A percentile compares a stretch with the other conserved stretches of the same genome.
phyloP scores from a whole-genome alignment of 371 early-diverging fungal species.

The Amoeboaphelidium protococcarum region DNA sequence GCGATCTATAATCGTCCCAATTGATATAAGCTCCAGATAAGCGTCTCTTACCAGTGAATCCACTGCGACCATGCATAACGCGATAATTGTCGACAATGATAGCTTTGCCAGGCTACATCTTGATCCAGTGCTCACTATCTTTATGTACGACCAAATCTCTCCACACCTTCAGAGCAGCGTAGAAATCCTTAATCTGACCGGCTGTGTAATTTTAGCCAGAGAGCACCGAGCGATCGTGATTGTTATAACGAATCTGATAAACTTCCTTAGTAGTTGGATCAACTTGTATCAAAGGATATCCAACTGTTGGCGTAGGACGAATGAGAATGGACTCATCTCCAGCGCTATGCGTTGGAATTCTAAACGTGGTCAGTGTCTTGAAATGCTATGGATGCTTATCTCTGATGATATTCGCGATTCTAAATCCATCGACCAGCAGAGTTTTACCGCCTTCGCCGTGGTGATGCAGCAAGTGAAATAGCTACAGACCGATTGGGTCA shows the following conservation, averaged over 20 bases:
- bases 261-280: constrained; percentile 15
- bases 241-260: constrained; percentile 55
- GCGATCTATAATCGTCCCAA: constrained; percentile 48
- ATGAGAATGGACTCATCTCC: constrained; percentile 41
- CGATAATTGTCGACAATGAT: constrained; percentile 67
- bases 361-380: constrained; percentile 25
- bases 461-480: constrained; percentile 54
- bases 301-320: constrained; percentile 29
- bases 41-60: constrained; percentile 45
- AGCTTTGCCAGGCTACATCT: constrained; percentile 38
- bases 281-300: constrained; percentile 1
- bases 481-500: constrained; percentile 55
- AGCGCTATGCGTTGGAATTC: constrained; percentile 45
- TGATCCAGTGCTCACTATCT: constrained; percentile 34
- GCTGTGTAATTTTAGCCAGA: constrained; percentile 14
- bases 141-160: constrained; percentile 23
- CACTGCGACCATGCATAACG: constrained; percentile 49
- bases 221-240: constrained; percentile 49
- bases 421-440: constrained; percentile 57
- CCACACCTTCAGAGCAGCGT: constrained; percentile 44
- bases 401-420: constrained; percentile 33
- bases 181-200: constrained; percentile 28
- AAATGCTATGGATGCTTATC: constrained; percentile 27
- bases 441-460: constrained; percentile 48
- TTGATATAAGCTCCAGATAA: constrained; percentile 49